A percentile compares a stretch with the other conserved stretches of the same genome.
Conservation (phyloP, 805 yeast species). For the Schizosaccharomyces osmophilus region DNA sequence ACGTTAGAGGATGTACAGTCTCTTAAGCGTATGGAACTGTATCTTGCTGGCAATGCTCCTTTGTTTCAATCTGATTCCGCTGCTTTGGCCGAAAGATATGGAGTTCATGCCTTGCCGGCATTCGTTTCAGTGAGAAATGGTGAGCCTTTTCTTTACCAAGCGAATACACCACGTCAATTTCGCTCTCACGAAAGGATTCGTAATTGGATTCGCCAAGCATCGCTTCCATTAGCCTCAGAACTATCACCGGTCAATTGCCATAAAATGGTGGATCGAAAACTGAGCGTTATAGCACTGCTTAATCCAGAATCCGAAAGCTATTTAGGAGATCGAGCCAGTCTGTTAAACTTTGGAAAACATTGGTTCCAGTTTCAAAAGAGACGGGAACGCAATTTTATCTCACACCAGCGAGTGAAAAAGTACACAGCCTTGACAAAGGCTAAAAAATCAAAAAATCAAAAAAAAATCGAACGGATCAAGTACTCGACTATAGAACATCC, state of each 20-base stretch:
- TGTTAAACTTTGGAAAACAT: background rate
- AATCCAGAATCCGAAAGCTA: background rate
- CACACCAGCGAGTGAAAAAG: background rate
- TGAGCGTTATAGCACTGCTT: background rate
- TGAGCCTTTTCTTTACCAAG: conserved; percentile 9
- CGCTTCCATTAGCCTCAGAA: conserved; percentile 16
- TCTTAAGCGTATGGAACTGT: conserved; percentile 13
- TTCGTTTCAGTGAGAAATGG: conserved; percentile 13
- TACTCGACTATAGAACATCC: background rate
- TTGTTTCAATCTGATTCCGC: conserved; percentile 12
- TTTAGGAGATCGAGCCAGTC: background rate
- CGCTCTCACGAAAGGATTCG: conserved; percentile 10
- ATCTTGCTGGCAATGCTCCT: conserved; percentile 13
- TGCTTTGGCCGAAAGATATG: conserved; percentile 11
- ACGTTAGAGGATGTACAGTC: conserved; percentile 18
- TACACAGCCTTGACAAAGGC: background rate
- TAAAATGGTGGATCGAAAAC: background rate
- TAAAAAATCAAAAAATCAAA: background rate
- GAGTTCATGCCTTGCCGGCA: conserved; percentile 13
- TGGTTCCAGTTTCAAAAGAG: background rate
- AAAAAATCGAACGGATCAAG: background rate
- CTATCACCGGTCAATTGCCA: conserved; percentile 13
- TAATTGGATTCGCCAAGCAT: conserved; percentile 14
- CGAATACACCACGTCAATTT: conserved; percentile 10
- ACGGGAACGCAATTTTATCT: background rate